Conservation (phyloP, 495 filamentous ascomycete species). For the Penicillium cosmopolitanum region DNA sequence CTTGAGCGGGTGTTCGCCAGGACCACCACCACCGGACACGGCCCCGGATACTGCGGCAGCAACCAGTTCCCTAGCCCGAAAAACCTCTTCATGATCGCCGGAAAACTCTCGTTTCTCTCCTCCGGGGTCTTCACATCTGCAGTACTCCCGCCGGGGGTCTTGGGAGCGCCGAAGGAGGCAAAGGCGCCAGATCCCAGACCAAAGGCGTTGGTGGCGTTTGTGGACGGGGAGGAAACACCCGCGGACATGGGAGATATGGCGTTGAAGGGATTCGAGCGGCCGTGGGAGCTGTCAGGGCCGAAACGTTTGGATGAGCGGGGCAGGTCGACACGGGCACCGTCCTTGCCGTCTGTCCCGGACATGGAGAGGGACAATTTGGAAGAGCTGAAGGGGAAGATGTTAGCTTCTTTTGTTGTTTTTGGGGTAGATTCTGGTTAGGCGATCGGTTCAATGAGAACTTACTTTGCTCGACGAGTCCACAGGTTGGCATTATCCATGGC, state of each 20-base stretch:
- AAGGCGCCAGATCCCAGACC: constrained; percentile 94
- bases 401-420: not conserved
- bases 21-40: constrained; percentile 24
- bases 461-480: constrained; percentile 95
- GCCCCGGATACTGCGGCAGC: constrained; percentile 18
- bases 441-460: constrained; percentile 39
- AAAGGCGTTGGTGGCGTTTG: constrained; percentile 88
- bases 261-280: constrained; percentile 85
- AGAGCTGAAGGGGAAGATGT: constrained; percentile 51
- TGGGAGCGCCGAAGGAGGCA: constrained; percentile 93
- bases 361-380: constrained; percentile 92
- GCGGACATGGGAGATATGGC: constrained; percentile 71
- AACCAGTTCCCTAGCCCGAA: constrained; percentile 44
- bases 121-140: constrained; percentile 72
- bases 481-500: constrained; percentile 70
- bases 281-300: constrained; percentile 76
- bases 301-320: constrained; percentile 75
- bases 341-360: constrained; percentile 62
- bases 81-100: constrained; percentile 60
- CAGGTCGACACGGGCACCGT: constrained; percentile 62
- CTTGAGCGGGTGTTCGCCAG: constrained; percentile 67
- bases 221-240: constrained; percentile 80
- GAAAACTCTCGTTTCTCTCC: constrained; percentile 68
- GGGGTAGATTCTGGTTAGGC: not conserved
- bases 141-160: constrained; percentile 73